Evolutionary conservation across 306 rosid species (phyloP).

Genomic region (Alnus rubra): DNA sequence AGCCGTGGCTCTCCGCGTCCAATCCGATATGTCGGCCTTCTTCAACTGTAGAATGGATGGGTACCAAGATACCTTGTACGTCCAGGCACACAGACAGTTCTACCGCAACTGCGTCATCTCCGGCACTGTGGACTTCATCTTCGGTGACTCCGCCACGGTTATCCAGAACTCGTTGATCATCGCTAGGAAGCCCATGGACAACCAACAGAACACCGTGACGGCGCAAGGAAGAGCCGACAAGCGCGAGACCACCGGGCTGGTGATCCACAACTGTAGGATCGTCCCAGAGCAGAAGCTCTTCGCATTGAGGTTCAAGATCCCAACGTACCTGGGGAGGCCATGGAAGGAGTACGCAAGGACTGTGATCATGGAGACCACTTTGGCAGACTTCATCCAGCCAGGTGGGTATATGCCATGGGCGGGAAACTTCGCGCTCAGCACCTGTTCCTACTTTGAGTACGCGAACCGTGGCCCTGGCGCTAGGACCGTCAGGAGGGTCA

Average conservation of each 20-base stretch:
- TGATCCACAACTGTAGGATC: constrained; percentile 61
- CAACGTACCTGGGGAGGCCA: constrained; percentile 61
- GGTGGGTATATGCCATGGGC: constrained; percentile 48
- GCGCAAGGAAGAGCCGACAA: constrained; percentile 42
- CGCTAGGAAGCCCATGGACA: constrained; percentile 40
- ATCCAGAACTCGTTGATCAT: constrained; percentile 62
- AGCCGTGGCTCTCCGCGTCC: constrained; percentile 77
- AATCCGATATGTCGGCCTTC: constrained; percentile 50
- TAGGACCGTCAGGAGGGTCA: constrained; percentile 35
- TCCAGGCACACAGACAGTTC: constrained; percentile 61
- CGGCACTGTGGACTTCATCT: constrained; percentile 75
- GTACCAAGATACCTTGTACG: constrained; percentile 68
- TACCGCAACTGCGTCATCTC: constrained; percentile 76
- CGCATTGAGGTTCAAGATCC: constrained; percentile 33
- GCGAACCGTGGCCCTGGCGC: constrained; percentile 61
- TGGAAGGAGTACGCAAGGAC: constrained; percentile 58
- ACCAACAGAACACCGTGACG: constrained; percentile 50
- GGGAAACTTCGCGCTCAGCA: constrained; percentile 25
- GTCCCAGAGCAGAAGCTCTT: constrained; percentile 42
- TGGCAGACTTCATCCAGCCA: constrained; percentile 51
- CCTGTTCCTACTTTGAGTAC: constrained; percentile 61
- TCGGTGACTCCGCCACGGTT: constrained; percentile 47
- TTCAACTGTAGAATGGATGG: constrained; percentile 62
- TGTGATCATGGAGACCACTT: constrained; percentile 49
- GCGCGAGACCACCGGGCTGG: constrained; percentile 33